Conservation (phyloP, 768 basidiomycete species). For the Chlorophyllum brunneum region DNA sequence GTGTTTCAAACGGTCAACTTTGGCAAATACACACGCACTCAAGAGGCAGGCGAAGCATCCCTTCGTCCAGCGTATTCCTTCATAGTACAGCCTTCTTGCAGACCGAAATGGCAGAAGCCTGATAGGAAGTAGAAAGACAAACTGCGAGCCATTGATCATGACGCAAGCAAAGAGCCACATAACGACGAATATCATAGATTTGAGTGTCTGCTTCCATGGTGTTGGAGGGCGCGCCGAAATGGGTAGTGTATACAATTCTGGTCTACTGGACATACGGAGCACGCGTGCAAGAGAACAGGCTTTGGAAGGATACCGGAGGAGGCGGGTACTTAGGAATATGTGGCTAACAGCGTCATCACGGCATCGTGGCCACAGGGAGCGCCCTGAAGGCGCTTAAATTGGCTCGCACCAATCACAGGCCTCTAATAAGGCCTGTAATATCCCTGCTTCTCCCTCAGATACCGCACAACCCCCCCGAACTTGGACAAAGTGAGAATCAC, state of each 20-base stretch:
- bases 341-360: background rate
- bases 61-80: conserved; percentile 77
- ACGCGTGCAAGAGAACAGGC: background rate
- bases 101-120: conserved; percentile 57
- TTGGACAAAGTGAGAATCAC: too few species aligned
- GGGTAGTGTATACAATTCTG: conserved; percentile 39
- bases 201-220: conserved; percentile 48
- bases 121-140: conserved; percentile 66
- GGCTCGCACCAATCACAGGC: background rate
- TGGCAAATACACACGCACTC: conserved; percentile 42
- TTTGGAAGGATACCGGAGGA: conserved; percentile 2
- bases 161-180: conserved; percentile 64
- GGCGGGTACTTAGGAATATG: background rate
- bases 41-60: conserved; percentile 75
- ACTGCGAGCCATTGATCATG: conserved; percentile 70
- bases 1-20: background rate
- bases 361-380: background rate
- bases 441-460: too few species aligned
- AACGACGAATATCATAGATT: conserved; percentile 48
- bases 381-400: background rate
- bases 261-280: conserved; percentile 19
- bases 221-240: conserved; percentile 49
- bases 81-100: conserved; percentile 55
- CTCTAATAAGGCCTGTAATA: too few species aligned
- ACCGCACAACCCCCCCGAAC: too few species aligned